Percentiles rank a stretch among this genome's conserved stretches.
phyloP scores from a whole-genome alignment of 176 grass and related monocot species.

The Tuctoria greenei region DNA sequence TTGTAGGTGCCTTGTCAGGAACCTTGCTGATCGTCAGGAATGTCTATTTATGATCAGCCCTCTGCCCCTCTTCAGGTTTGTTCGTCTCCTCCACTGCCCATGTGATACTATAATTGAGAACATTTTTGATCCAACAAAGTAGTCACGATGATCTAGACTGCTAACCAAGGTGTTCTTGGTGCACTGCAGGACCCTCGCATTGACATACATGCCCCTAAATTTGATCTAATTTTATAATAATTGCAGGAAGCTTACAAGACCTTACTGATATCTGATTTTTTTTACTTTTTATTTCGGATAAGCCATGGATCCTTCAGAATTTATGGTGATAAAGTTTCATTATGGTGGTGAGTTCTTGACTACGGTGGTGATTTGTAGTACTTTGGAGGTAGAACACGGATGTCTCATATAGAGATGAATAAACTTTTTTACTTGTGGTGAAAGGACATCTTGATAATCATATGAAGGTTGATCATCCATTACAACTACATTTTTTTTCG shows the following conservation, averaged over 20 bases:
- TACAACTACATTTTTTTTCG: not conserved
- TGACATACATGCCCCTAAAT: too few relatives aligned
- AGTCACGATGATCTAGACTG: not conserved
- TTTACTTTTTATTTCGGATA: too few relatives aligned
- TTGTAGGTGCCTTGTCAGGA: slow-evolving; percentile 81
- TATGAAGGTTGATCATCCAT: not conserved
- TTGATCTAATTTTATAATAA: too few relatives aligned
- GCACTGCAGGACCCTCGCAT: slow-evolving; percentile 68
- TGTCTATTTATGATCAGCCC: slow-evolving; percentile 94
- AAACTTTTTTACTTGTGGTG: not conserved
- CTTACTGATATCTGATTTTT: too few relatives aligned
- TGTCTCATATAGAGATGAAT: not conserved
- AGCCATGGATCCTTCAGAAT: too few relatives aligned
- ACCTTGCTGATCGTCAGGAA: slow-evolving; percentile 83
- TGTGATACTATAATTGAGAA: not conserved
- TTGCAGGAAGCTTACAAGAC: too few relatives aligned
- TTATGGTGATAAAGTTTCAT: too few relatives aligned
- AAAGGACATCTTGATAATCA: not conserved
- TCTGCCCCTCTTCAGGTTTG: slow-evolving; percentile 65
- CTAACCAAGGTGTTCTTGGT: slow-evolving; percentile 41
- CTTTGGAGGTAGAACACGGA: not conserved
- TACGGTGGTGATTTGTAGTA: too few relatives aligned
- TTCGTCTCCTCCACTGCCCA: slow-evolving; percentile 21
- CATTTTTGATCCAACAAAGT: slow-evolving; percentile 23
- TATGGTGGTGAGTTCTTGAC: too few relatives aligned